Evolutionary conservation across 169 alveolate genomes (phyloP), one percentile per base, ranked within the genome.

Genomic region (Perkinsus chesapeaki): DNA sequence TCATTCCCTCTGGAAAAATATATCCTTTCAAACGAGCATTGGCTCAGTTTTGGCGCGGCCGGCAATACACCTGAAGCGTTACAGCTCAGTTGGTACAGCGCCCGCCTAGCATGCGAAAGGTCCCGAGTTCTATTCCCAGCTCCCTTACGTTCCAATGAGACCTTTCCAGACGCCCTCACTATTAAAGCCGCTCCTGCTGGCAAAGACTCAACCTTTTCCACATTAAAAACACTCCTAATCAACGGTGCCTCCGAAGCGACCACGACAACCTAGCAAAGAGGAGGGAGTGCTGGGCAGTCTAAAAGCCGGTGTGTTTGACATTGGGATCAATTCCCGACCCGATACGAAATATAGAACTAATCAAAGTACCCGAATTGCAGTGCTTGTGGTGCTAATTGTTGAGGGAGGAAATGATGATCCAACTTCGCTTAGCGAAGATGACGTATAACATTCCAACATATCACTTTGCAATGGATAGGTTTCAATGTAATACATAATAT

Each of bases 81-180:
- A 99, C 98, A 98, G 99, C 99, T 98, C 99, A 98, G 98, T 98
- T 98, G 99, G 99, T 98, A 98, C 99, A 98, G 99, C 99, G 99
- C 99, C 98, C 99, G 99, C 99, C 98, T 98, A 98, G 99, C 99
- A 98, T 98, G 99, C 99, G 99, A 98, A 99, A 98, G 99, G 99
- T 98, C 98, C 99, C 98, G 99, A 99, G 99, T 98, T 98, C 99
- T 99, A 98, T 98, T 97, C 99, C 99, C 99, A 95, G 97, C 98
- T 97, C 60, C 16, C 60, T 43, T 43, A 43, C 60, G 60, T 43
- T 43, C 60, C 60, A 43, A 5, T 43, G 60, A 43, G 23, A 43
- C 60, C 60, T 43, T 5, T 43, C 60, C 60, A 9, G 60, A 43
- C 5, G 60, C 60, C 60, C 60, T 37, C n/a, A 12, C n/a, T 39